Percentiles rank a stretch among this genome's conserved stretches.
These are phyloP conservation scores for Tricladium varicosporioides DNA, from an alignment of 2,329 filamentous ascomycete species.

Conservation along the genomic window DNA sequence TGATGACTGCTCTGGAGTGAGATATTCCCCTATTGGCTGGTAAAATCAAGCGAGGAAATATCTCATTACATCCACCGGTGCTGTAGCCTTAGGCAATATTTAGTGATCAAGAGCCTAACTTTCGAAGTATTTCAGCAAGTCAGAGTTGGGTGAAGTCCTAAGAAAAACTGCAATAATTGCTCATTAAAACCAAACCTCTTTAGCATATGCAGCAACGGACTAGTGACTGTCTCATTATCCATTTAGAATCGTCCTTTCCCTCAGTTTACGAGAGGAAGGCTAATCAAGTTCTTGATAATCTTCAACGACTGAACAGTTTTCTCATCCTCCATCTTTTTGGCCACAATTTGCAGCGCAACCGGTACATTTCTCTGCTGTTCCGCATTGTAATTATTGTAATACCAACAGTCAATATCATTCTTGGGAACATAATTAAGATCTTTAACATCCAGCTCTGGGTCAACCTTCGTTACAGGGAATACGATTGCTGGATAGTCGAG, in stretches of 20 bases:
- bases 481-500: slow-evolving; percentile 60
- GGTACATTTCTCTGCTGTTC: neutral
- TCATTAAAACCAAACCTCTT: too few species aligned
- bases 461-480: slow-evolving; percentile 49
- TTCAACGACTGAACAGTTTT: neutral
- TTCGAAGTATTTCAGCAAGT: too few species aligned
- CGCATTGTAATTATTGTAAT: neutral
- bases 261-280: neutral
- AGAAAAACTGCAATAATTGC: too few species aligned
- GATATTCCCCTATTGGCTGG: too few species aligned
- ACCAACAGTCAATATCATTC: neutral
- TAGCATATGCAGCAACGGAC: too few species aligned
- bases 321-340: neutral
- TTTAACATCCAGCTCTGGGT: slow-evolving; percentile 14
- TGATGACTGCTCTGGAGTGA: too few species aligned
- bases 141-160: too few species aligned
- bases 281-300: neutral
- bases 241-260: neutral
- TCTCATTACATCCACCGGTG: too few species aligned
- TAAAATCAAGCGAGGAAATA: too few species aligned
- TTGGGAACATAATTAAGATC: neutral
- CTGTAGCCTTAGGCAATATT: too few species aligned
- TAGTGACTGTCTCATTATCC: too few species aligned
- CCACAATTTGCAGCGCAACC: neutral
- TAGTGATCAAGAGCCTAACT: too few species aligned